Percentiles rank a stretch among this genome's conserved stretches.
Evolutionary conservation across 495 filamentous ascomycete genomes (phyloP).

Genomic region (Penicillium arizonense): DNA sequence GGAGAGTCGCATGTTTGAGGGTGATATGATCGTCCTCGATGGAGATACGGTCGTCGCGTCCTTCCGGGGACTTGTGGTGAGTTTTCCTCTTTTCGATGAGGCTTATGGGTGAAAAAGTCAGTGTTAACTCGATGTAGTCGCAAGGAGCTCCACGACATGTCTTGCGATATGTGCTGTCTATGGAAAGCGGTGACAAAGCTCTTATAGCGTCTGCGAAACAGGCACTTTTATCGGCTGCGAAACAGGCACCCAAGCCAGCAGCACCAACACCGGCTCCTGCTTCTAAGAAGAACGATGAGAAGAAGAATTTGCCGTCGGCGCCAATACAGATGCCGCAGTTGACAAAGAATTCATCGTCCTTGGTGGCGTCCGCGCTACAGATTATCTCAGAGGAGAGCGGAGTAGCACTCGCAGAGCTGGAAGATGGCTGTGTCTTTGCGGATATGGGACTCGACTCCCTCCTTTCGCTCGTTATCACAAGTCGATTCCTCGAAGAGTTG

Average conservation of each 20-base stretch:
- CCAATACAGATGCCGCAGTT: not conserved
- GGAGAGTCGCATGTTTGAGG: conserved; percentile 24
- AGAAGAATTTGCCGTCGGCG: too few relatives aligned
- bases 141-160: conserved; percentile 4
- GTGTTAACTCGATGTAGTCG: conserved; percentile 13
- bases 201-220: not conserved
- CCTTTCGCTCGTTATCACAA: conserved; percentile 39
- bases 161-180: not conserved
- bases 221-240: not conserved
- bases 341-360: not conserved
- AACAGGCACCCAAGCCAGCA: not conserved
- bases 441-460: conserved; percentile 54
- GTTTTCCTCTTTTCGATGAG: too few relatives aligned
- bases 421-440: conserved; percentile 30
- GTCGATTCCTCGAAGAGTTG: conserved; percentile 36
- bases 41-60: conserved; percentile 29
- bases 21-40: conserved; percentile 41
- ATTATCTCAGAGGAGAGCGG: conserved; percentile 49
- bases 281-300: too few relatives aligned
- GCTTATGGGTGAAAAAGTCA: conserved; percentile 22
- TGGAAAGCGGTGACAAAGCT: not conserved
- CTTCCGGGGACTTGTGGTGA: conserved; percentile 13
- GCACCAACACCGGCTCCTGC: not conserved
- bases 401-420: conserved; percentile 37
- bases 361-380: not conserved